A percentile compares a stretch with the other conserved stretches of the same genome.
Conservation (phyloP, 2,329 filamentous ascomycete species). For the Aspergillus tubingensis region DNA sequence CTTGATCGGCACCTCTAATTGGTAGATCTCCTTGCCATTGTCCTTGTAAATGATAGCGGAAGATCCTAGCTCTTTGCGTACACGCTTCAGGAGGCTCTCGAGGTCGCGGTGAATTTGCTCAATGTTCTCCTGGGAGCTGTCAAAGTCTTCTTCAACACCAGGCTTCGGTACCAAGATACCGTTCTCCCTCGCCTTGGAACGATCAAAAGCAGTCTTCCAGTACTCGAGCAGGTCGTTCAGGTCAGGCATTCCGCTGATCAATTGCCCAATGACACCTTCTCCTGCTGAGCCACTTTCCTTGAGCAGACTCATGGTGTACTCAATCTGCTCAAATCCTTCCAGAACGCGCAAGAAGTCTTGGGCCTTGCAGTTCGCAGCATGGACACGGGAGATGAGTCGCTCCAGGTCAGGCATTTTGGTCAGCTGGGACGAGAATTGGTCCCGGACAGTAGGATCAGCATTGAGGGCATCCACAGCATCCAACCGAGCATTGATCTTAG, state of each 20-base stretch:
- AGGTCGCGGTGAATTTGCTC: conserved; percentile 74
- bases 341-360: conserved; percentile 92
- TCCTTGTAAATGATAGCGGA: conserved; percentile 74
- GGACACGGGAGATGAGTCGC: conserved; percentile 87
- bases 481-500: conserved; percentile 87
- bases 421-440: conserved; percentile 85
- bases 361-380: conserved; percentile 84
- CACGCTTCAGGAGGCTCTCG: conserved; percentile 68
- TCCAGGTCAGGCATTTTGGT: conserved; percentile 93
- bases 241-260: conserved; percentile 84
- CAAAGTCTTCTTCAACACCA: conserved; percentile 90
- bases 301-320: conserved; percentile 85
- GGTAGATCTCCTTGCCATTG: conserved; percentile 95
- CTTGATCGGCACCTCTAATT: conserved; percentile 85
- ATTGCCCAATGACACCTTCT: conserved; percentile 78
- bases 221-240: conserved; percentile 71
- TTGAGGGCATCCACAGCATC: conserved; percentile 95
- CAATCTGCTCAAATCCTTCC: conserved; percentile 96
- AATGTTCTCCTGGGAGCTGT: conserved; percentile 75
- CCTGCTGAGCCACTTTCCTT: conserved; percentile 68
- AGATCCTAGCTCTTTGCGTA: conserved; percentile 73
- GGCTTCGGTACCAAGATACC: conserved; percentile 81
- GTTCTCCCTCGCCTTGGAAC: conserved; percentile 72
- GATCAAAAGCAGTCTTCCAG: conserved; percentile 93
- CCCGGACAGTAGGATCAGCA: conserved; percentile 74